phyloP scores from a whole-genome alignment of 345 rosid genomes.

The Luvunga scandens region DNA sequence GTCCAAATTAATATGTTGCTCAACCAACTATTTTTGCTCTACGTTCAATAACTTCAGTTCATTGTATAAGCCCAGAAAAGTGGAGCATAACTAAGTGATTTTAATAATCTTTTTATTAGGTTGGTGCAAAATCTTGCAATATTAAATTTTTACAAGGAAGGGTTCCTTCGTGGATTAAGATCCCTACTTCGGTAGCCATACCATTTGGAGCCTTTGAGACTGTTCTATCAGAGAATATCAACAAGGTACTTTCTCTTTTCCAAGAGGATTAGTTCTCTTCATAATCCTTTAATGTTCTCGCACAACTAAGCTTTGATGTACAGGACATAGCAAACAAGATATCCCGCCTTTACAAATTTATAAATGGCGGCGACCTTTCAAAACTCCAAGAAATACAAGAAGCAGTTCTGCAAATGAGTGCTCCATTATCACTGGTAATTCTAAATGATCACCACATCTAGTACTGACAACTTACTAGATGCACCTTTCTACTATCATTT shows the following conservation, averaged over 20 bases:
- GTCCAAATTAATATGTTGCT: not conserved
- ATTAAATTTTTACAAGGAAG: constrained; percentile 34
- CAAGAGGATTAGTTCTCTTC: not conserved
- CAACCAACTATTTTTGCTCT: not conserved
- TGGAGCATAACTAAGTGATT: constrained; percentile 2
- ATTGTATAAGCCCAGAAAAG: not conserved
- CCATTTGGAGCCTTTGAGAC: constrained; percentile 46
- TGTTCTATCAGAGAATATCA: constrained; percentile 25
- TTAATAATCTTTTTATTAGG: constrained; percentile 24
- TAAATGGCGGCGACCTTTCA: constrained; percentile 44
- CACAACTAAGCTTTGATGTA: not conserved
- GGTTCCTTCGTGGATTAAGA: constrained; percentile 41
- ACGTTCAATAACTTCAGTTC: not conserved
- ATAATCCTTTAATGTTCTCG: not conserved
- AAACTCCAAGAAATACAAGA: constrained; percentile 50
- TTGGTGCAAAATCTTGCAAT: constrained; percentile 44
- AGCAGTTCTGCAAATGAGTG: constrained; percentile 42
- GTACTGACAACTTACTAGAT: not conserved
- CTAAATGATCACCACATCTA: not conserved
- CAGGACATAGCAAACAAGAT: constrained; percentile 49
- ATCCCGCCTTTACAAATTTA: constrained; percentile 25
- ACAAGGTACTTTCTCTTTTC: constrained; percentile 27
- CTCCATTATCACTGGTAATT: constrained; percentile 31
- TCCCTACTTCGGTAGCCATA: constrained; percentile 37
- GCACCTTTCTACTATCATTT: not conserved